Conservation (phyloP, 345 rosid species). For the Litchi chinensis region DNA sequence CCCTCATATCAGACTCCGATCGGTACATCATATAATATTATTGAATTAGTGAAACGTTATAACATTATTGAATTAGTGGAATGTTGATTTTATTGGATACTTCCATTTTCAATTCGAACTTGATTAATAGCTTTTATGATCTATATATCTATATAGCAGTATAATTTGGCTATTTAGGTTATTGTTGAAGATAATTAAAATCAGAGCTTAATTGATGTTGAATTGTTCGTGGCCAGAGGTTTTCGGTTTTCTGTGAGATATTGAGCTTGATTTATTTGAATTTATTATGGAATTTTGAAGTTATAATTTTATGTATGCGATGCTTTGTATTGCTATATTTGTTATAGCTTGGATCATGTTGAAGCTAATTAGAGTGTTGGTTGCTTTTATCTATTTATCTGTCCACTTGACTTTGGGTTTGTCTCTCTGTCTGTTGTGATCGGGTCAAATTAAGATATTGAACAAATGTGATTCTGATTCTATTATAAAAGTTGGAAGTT, state of each 20-base stretch:
- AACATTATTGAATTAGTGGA: too few species aligned
- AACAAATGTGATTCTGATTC: not conserved
- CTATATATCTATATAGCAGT: not conserved
- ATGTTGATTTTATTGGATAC: not conserved
- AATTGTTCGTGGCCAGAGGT: not conserved
- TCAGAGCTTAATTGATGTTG: not conserved
- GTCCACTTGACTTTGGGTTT: not conserved
- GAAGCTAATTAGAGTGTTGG: not conserved
- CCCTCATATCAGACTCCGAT: slow-evolving; percentile 70
- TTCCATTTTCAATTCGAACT: not conserved
- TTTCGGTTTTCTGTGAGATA: not conserved
- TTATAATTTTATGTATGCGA: not conserved
- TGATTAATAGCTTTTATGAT: not conserved
- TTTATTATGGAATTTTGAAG: not conserved
- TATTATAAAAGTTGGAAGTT: not conserved
- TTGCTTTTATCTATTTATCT: not conserved
- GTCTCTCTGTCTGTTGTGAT: not conserved
- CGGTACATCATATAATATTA: slow-evolving; percentile 43
- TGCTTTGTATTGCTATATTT: not conserved
- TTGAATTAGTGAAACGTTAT: too few species aligned
- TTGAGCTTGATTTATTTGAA: not conserved
- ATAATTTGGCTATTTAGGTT: not conserved
- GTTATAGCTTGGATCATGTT: not conserved
- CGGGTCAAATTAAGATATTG: not conserved
- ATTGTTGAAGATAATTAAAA: not conserved